Base-by-base conservation (phyloP, 192 early-diverging fungal genomes). In the Obelidium mucronatum region DNA sequence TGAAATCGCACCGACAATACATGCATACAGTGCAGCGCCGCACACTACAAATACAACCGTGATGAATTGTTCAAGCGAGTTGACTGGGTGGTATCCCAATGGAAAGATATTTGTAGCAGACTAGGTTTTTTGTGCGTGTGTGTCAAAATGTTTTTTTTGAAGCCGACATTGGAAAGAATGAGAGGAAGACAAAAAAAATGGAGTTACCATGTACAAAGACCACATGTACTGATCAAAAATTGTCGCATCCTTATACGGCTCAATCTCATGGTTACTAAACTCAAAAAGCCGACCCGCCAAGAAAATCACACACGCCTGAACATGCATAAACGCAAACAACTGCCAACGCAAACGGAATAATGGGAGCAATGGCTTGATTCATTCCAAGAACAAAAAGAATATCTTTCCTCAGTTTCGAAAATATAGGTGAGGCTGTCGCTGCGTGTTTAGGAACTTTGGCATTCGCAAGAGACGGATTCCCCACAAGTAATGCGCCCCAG, bases 221-320 rank as follows among this genome's bases (percentile, higher is more conserved):
- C 59, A 64, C 15, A 39, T 39, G 31, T 62, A 59, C 40, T 75
- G 59, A 19, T 75, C 73, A n/a, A 11, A 26, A 65, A 75, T 42
- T 26, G 73, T 40, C 13, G 59, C 31, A 26, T 75, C 30, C 13
- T 34, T 19, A 24, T 52, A 52, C 30, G 34, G 35, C n/a, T 6
- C 42, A 40, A 34, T 75, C 44, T 52, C 67, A 26, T 11, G n/a
- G 24, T 67, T 67, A 11, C 22, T 58, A 28, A 26, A 79, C 11
- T 70, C 54, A 22, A 33, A 51, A 19, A 79, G n/a, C 11, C 58
- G 67, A 28, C 63, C 78, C 72, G 37, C 37, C 15, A 74, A 53
- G 40, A 64, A 78, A 1, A 64, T 13, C 11, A 51, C 36, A 64
- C 78, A 79, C 5, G 67, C 74, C 31, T 79, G 78, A 31, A 79